These are phyloP conservation scores for Pseudomonodictys pantanalensis DNA, from an alignment of 495 filamentous ascomycete genomes.

Conservation along the genomic window DNA sequence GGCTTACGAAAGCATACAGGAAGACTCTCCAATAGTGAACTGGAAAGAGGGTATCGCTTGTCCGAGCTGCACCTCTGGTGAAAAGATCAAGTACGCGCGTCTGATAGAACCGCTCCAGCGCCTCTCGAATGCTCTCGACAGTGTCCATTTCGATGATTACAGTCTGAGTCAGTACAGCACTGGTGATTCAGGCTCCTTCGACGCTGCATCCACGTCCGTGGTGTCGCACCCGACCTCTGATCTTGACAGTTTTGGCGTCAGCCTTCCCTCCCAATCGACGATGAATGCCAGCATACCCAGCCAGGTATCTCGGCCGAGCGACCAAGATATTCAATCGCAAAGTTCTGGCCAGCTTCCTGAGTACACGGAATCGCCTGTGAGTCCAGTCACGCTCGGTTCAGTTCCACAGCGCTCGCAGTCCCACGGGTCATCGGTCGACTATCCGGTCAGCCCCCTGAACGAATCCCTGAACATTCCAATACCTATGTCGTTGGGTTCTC, in stretches of 20 bases:
- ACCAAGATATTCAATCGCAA: not conserved
- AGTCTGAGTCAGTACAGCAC: constrained; percentile 27
- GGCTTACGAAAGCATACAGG: constrained; percentile 30
- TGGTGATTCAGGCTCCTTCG: constrained; percentile 22
- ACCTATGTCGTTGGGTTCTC: constrained; percentile 11
- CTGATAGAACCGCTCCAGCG: constrained; percentile 28
- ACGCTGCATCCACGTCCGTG: constrained; percentile 12
- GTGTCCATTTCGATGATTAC: constrained; percentile 18
- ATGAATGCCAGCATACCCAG: constrained; percentile 8
- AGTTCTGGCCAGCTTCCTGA: constrained; percentile 3
- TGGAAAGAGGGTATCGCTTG: constrained; percentile 33
- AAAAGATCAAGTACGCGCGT: constrained; percentile 31
- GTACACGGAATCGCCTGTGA: constrained; percentile 23
- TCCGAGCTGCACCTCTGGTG: constrained; percentile 22
- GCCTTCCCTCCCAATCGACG: constrained; percentile 17
- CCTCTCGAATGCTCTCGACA: constrained; percentile 15
- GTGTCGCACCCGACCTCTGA: constrained; percentile 5
- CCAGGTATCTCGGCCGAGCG: constrained; percentile 12
- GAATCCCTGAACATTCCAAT: constrained; percentile 28
- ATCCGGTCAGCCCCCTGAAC: constrained; percentile 26
- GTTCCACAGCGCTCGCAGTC: not conserved
- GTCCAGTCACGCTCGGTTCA: constrained; percentile 1
- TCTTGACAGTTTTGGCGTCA: constrained; percentile 9
- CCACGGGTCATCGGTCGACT: constrained; percentile 9
- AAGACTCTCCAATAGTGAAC: constrained; percentile 26